phyloP scores from a whole-genome alignment of 2,329 filamentous ascomycete species.

The Phialophora chinensis region DNA sequence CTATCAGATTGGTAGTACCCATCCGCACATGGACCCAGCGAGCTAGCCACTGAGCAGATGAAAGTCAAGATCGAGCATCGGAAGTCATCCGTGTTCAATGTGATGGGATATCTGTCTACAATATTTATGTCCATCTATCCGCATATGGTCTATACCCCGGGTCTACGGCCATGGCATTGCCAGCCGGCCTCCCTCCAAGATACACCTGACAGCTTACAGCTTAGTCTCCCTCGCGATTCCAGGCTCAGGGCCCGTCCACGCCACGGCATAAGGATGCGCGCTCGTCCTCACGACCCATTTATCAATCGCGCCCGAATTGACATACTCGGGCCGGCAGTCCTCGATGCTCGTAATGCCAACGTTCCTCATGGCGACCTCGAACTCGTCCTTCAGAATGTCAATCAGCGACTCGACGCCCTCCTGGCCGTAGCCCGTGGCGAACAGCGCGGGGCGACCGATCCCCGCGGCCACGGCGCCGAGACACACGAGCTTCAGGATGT shows the following conservation, averaged over 20 bases:
- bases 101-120: background rate
- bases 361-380: conserved; percentile 57
- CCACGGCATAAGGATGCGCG: conserved; percentile 52
- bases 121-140: background rate
- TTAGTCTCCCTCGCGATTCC: conserved; percentile 21
- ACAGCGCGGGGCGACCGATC: conserved; percentile 60
- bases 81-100: background rate
- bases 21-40: no score
- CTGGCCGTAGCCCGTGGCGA: conserved; percentile 61
- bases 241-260: conserved; percentile 22
- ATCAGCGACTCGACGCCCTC: conserved; percentile 61
- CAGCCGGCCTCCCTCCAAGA: no score
- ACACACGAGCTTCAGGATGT: conserved; percentile 61
- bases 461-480: conserved; percentile 62
- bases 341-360: conserved; percentile 54
- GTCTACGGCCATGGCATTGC: background rate
- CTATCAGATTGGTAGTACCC: no score
- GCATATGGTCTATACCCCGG: background rate
- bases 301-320: conserved; percentile 58
- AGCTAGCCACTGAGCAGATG: background rate
- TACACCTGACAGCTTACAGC: conserved; percentile 5
- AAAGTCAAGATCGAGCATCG: background rate
- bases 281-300: conserved; percentile 52
- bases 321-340: conserved; percentile 52
- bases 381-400: conserved; percentile 57